Evolutionary conservation across 257 asterid species (phyloP), one percentile per base, ranked within the genome.

Genomic region (Solanum clarkiae): DNA sequence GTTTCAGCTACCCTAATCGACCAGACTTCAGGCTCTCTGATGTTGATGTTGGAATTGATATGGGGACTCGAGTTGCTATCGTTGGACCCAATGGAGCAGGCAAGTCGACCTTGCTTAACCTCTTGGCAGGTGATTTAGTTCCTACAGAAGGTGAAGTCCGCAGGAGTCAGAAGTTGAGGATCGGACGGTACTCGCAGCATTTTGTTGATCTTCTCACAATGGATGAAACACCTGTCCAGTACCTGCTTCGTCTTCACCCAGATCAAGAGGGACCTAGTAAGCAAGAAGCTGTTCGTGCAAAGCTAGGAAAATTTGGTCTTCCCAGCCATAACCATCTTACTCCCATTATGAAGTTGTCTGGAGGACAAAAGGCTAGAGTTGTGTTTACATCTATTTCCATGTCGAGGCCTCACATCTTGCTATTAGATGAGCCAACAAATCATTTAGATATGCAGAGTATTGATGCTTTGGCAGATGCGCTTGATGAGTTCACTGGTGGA

Each of bases 31-130:
- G 84, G 85, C 94, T 93, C 49, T 92, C 92, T 2, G 49, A 92
- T 84, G 95, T 93, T 45, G 97, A 91, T 75, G 97, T 91, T 40
- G 97, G 95, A 40, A 93, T 93, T 70, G 97, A 93, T 84, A 93
- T 93, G 97, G 97, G 97, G 69, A 93, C 95, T 17, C 97, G 95
- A 42, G 95, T 93, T 44, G 95, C 94, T n/a, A 92, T 93, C 24
- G 91, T 93, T 12, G 95, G 97, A 18, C 97, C 97, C 42, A 93
- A 93, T 81, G 97, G 97, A 57, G 97, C 97, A 36, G 97, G 97
- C 36, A 93, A 93, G 85, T 91, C 95, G 3, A 92, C 94, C n/a
- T 68, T 93, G 84, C 97, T 93, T 86, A 93, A 92, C 87, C 94
- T 93, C 54, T 92, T 93, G 40, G 97, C 94, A 2, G 97, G 95